These are phyloP conservation scores for Vachellia pachyceras DNA, from an alignment of 306 rosid species.

Conservation along the genomic window DNA sequence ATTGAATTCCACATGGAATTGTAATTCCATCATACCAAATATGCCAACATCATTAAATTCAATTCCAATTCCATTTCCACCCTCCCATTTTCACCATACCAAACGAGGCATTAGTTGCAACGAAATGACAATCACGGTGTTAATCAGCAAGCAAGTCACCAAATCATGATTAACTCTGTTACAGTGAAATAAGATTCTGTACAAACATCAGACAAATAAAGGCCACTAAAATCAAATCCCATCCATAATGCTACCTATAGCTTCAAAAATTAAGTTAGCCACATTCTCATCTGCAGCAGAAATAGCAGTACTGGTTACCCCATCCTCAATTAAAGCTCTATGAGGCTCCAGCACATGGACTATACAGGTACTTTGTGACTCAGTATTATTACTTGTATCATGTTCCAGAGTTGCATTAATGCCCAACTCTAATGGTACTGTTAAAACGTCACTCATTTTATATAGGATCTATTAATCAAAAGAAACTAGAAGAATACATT, in stretches of 20 bases:
- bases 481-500: too few species aligned
- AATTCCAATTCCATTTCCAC: too few species aligned
- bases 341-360: conserved; percentile 59
- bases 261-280: conserved; percentile 61
- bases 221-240: conserved; percentile 44
- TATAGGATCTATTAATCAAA: too few species aligned
- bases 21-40: too few species aligned
- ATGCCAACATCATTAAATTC: too few species aligned
- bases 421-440: conserved; percentile 61
- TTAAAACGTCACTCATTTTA: conserved; percentile 49
- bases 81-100: too few species aligned
- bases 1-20: too few species aligned
- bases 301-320: conserved; percentile 51
- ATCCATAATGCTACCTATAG: conserved; percentile 52
- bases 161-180: too few species aligned
- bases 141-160: too few species aligned
- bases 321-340: conserved; percentile 64
- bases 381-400: conserved; percentile 27
- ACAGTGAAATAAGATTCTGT: background rate
- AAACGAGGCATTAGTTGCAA: too few species aligned
- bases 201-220: conserved; percentile 1
- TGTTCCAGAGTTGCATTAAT: conserved; percentile 54
- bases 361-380: conserved; percentile 35
- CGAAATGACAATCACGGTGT: too few species aligned
- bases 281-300: conserved; percentile 51